These are phyloP conservation scores for Brassica incana DNA, from an alignment of 345 rosid species.

Conservation along the genomic window DNA sequence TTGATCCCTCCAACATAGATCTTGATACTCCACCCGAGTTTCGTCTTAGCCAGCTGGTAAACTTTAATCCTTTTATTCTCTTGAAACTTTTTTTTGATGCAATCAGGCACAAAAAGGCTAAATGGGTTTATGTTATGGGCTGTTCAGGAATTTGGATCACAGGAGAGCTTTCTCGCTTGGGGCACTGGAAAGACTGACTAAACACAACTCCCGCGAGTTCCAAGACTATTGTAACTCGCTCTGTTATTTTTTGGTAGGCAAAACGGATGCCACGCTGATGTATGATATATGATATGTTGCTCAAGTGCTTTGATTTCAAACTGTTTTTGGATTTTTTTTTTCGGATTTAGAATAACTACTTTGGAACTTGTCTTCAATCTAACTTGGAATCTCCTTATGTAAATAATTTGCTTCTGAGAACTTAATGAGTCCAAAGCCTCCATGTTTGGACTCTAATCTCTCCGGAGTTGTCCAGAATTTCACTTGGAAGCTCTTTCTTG, in stretches of 20 bases:
- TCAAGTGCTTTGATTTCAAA: conserved; percentile 1
- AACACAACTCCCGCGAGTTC: conserved; percentile 6
- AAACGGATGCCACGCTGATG: conserved; percentile 10
- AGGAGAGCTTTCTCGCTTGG: conserved; percentile 86
- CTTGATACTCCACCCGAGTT: conserved; percentile 93
- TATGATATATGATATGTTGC: conserved; percentile 13
- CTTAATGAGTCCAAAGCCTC: background rate
- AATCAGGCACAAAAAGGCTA: background rate
- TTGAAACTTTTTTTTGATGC: background rate
- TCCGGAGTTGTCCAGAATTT: background rate
- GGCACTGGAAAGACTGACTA: conserved; percentile 61
- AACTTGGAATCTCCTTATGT: conserved; percentile 2
- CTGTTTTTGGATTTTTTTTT: background rate
- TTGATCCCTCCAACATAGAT: conserved; percentile 80
- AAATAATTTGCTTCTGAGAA: conserved; percentile 11
- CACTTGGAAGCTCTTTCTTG: background rate
- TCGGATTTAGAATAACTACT: conserved; percentile 1
- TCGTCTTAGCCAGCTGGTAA: conserved; percentile 91
- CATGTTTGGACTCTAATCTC: conserved; percentile 9
- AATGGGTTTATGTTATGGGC: background rate
- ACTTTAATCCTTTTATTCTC: background rate
- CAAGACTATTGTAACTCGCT: background rate
- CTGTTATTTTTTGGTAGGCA: conserved; percentile 25
- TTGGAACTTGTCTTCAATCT: conserved; percentile 4
- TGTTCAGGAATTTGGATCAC: conserved; percentile 86